Base-by-base conservation (phyloP, 2,329 filamentous ascomycete genomes). In the Phialophora expanda region DNA sequence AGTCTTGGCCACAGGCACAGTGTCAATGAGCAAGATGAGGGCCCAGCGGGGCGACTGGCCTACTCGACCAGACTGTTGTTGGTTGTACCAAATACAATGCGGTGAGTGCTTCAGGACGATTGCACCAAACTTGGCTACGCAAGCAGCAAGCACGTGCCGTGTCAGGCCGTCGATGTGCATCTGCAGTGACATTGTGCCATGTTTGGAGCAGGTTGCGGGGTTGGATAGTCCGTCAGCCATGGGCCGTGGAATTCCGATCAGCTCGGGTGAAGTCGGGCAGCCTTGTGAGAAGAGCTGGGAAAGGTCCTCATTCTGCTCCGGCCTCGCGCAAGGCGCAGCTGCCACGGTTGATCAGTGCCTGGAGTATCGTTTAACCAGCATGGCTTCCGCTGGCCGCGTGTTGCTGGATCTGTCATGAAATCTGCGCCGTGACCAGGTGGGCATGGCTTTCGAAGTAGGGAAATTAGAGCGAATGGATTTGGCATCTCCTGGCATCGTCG, bases 181-280 rank as follows among this genome's bases (percentile, higher is more conserved):
- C 20, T 60, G 24, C 24, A 24, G 24, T 24, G 14, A 41, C 14
- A 41, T 41, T 7, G 14, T n/a, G 38, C 38, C 3, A 17, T 7
- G 38, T 20, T 44, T n/a, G 38, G 17, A 38, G 34, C 17, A 44
- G 38, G 38, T 44, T 44, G 11, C 38, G 17, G 38, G 38, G 38
- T 6, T 8, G 38, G 38, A n/a, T 41, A 41, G 38, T n/a, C n/a
- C 38, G 30, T 44, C 8, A n/a, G 38, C 14, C 14, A n/a, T 2
- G 7, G 38, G 59, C 61, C 66, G 66, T 41, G 46, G 17, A 1
- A 28, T 48, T 59, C 66, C 66, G 66, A 50, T 8, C 7, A 17
- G 6, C 6, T 58, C 66, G 66, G 66, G 53, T 61, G 50, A 62
- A 64, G 14, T 24, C 66, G 66, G 66, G 59, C 56, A 68, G 63